Base-by-base conservation (phyloP, 257 asterid species). In the Euphrasia confusa region DNA sequence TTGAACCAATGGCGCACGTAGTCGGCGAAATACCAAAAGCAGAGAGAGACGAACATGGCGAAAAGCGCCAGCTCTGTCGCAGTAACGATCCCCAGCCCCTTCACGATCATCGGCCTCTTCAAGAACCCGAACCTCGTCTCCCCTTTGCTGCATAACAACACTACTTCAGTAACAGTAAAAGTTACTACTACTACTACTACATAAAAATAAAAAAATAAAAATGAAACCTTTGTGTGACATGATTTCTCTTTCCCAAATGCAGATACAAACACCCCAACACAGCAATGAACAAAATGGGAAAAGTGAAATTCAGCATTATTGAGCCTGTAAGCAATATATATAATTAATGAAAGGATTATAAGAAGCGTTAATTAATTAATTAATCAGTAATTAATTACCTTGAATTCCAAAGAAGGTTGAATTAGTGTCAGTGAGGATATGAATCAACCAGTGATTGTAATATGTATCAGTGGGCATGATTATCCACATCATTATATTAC, bases 401-500 rank as follows among this genome's bases (percentile, higher is more conserved):
- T 42, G 49, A 10, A 42, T 42, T 42, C 14, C 49, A 42, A 42
- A 42, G 49, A 42, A 42, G 14, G 49, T 42, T 42, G 49, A 42
- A 12, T 42, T 42, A 0, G 49, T 42, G 14, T 10, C n/a, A 42
- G 5, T 42, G n/a, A 42, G 4, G 3, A 42, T 42, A 2, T 42
- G 49, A 42, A 11, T n/a, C 60, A 81, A 71, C 99, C 99, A 92
- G 67, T 81, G 69, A 21, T 72, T 79, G 78, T 89, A 89, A 61
- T 89, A 92, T 1, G 94, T 87, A 77, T 81, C 94, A 15, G 97
- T 92, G 11, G 96, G 97, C 97, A 92, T 86, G 27, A 92, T 79
- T 18, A 88, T 79, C 99, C 99, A 92, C 96, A 92, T 89, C 96
- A 92, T 92, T 56, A 92, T 72, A 72, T 89, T 86, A 5, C 97